Percentiles rank a stretch among this genome's conserved stretches.
Evolutionary conservation across 306 rosid genomes (phyloP).

Genomic region (Echinosophora koreensis): DNA sequence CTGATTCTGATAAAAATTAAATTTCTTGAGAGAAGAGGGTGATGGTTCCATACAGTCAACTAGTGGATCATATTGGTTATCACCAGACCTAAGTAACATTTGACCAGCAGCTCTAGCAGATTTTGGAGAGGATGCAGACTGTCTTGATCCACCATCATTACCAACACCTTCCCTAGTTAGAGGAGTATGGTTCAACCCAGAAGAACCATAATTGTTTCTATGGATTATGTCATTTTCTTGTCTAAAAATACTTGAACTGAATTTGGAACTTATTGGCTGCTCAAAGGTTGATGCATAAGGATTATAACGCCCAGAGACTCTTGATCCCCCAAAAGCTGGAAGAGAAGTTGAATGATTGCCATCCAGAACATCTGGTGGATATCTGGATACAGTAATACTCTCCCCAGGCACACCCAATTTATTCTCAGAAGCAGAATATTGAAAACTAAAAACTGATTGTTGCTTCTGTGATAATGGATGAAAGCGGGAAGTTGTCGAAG

Average conservation of each 20-base stretch:
- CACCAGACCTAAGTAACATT: constrained; percentile 60
- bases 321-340: constrained; percentile 68
- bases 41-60: constrained; percentile 89
- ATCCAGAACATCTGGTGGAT: constrained; percentile 61
- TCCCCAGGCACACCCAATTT: constrained; percentile 60
- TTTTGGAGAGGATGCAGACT: constrained; percentile 64
- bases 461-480: constrained; percentile 64
- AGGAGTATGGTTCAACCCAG: constrained; percentile 51
- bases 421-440: constrained; percentile 60
- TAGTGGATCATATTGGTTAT: constrained; percentile 90
- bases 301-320: constrained; percentile 72
- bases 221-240: constrained; percentile 60
- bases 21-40: constrained; percentile 57
- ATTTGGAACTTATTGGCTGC: constrained; percentile 75
- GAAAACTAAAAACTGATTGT: constrained; percentile 56
- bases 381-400: constrained; percentile 58
- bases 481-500: constrained; percentile 61
- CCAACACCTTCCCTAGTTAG: constrained; percentile 59
- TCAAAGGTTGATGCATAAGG: constrained; percentile 93
- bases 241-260: constrained; percentile 61
- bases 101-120: constrained; percentile 63
- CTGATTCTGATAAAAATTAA: constrained; percentile 59
- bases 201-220: constrained; percentile 54
- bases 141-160: constrained; percentile 60
- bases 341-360: constrained; percentile 54